Base-by-base conservation (phyloP, 441 rosid species). In the Breynia disticha region DNA sequence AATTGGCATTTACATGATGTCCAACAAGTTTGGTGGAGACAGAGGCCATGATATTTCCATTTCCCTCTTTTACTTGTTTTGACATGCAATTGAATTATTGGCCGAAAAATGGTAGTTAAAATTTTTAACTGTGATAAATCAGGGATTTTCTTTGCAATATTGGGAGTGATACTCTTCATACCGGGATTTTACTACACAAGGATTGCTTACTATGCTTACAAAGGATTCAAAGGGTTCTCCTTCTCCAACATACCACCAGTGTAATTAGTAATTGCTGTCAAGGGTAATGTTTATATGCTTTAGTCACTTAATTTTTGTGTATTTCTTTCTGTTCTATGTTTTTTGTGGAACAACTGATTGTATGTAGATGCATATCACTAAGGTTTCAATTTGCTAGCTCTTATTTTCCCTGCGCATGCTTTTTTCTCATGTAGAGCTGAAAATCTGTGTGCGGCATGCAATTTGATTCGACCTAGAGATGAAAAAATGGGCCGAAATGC, bases 141-240 rank as follows among this genome's bases (percentile, higher is more conserved):
- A 88, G 97, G 98, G 60, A 58, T 88, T 35, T 91, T 91, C 90
- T 91, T 91, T 67, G 80, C 78, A 7, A 70, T 91, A 42, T 69
- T 91, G 24, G 98, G 98, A 18, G 71, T 80, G 65, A 66, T 86
- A 21, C 72, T 91, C 74, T 91, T 88, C 64, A 86, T 88, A 35
- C 97, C 97, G 0, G 97, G 98, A 48, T 91, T 82, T 72, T 91
- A 91, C 58, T 91, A 91, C 45, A 86, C 98, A 0, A 76, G 98
- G 77, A 86, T 91, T 4, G 95, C 97, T 0, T 91, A 88, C 65
- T 91, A 88, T 58, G 97, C 97, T 1, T 88, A 88, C 60, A 86
- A 91, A 60, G 98, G 97, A 47, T 91, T 88, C 77, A 78, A 78
- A 69, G 98, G 98, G 53, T 91, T 91, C 82, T 91, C 98, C 52